phyloP scores from a whole-genome alignment of 768 basidiomycete genomes.

The Mycena sanguinolenta region DNA sequence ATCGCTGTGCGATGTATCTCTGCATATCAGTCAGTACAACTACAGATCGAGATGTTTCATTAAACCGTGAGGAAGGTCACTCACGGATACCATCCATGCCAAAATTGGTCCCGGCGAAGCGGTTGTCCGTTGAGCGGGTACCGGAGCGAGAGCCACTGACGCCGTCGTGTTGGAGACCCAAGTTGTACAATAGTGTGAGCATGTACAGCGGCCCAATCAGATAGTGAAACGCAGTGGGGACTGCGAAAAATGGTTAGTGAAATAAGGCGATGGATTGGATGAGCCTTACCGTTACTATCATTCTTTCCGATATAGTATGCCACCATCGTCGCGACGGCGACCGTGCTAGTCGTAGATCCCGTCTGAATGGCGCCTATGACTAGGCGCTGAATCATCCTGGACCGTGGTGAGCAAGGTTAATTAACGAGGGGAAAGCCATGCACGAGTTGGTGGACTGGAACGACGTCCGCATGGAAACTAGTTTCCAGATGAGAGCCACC shows the following conservation, averaged over 20 bases:
- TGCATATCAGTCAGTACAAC: no score
- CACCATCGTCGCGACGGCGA: neutral
- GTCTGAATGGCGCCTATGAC: neutral
- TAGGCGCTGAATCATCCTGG: neutral
- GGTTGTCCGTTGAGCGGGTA: no score
- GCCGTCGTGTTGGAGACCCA: neutral
- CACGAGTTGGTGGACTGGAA: slow-evolving; percentile 4
- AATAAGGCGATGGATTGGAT: neutral
- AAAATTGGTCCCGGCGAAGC: no score
- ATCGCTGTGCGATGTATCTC: no score
- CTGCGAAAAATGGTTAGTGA: neutral
- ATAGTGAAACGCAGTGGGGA: neutral
- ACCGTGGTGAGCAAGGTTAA: neutral
- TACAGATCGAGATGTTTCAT: no score
- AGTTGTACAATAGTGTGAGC: neutral
- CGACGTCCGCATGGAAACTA: neutral
- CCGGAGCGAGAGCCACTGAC: neutral
- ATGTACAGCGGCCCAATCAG: neutral
- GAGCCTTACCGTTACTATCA: neutral
- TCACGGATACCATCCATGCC: neutral
- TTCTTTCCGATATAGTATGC: neutral
- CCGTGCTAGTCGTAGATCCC: neutral
- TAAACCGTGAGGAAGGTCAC: no score
- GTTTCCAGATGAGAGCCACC: slow-evolving; percentile 16
- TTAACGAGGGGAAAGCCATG: no score